phyloP scores from a whole-genome alignment of 306 rosid species.

The Medicago ruthenica region DNA sequence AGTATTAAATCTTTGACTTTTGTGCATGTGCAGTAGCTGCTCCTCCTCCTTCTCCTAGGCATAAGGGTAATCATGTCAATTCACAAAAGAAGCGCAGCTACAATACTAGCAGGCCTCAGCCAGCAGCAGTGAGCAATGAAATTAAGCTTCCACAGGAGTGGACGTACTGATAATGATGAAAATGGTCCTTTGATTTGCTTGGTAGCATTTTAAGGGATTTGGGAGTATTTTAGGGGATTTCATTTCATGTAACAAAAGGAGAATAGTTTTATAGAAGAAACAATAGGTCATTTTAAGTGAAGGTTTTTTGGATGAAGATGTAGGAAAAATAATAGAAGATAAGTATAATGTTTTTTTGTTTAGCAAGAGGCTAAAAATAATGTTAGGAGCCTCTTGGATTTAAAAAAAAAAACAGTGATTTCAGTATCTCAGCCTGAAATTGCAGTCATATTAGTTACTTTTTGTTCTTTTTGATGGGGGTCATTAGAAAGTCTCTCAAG shows the following conservation, averaged over 20 bases:
- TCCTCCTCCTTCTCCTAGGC: not conserved
- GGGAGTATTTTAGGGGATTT: not conserved
- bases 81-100: conserved; percentile 51
- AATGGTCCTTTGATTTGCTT: conserved; percentile 5
- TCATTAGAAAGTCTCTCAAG: conserved; percentile 16
- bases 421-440: conserved; percentile 26
- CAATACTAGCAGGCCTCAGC: conserved; percentile 43
- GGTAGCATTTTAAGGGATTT: not conserved
- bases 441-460: conserved; percentile 43
- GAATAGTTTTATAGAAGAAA: conserved; percentile 39
- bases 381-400: conserved; percentile 31
- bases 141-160: conserved; percentile 83
- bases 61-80: conserved; percentile 31
- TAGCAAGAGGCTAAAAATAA: conserved; percentile 37
- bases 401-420: conserved; percentile 7
- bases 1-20: conserved; percentile 39
- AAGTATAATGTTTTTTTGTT: not conserved
- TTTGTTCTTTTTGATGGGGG: conserved; percentile 48
- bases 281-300: conserved; percentile 30
- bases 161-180: conserved; percentile 60
- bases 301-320: not conserved
- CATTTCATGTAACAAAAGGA: not conserved
- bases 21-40: conserved; percentile 43
- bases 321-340: not conserved
- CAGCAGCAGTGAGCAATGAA: conserved; percentile 53